These are phyloP conservation scores for Pythium scleroteichum DNA, from an alignment of 352 stramenopile genomes.

Conservation along the genomic window DNA sequence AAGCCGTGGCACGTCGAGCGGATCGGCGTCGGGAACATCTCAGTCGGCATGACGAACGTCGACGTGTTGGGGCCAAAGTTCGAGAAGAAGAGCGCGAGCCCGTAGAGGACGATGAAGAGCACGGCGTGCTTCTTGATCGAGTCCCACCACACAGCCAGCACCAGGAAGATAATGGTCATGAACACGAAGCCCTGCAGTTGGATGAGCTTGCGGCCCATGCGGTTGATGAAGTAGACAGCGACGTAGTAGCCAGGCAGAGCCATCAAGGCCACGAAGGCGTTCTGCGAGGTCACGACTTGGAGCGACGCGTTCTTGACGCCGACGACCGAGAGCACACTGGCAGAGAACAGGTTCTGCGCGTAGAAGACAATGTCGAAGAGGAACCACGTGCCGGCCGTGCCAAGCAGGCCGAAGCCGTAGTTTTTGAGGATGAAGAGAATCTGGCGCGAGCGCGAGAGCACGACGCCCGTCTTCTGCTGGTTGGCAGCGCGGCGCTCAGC, in stretches of 20 bases:
- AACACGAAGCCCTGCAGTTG: slow-evolving; percentile 49
- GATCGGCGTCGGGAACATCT: slow-evolving; percentile 87
- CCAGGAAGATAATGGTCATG: slow-evolving; percentile 47
- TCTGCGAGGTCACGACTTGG: slow-evolving; percentile 38
- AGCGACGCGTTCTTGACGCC: slow-evolving; percentile 36
- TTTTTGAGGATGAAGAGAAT: slow-evolving; percentile 32
- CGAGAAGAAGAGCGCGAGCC: slow-evolving; percentile 53
- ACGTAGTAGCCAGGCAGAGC: slow-evolving; percentile 68
- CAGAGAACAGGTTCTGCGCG: slow-evolving; percentile 55
- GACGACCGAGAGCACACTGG: slow-evolving; percentile 39
- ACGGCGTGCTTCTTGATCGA: slow-evolving; percentile 22
- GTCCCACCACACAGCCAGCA: slow-evolving; percentile 40
- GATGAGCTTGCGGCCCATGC: slow-evolving; percentile 51
- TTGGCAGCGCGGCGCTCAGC: slow-evolving; percentile 6
- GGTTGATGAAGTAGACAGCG: slow-evolving; percentile 54
- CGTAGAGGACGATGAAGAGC: slow-evolving; percentile 54
- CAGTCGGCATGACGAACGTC: slow-evolving; percentile 81
- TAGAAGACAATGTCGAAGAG: slow-evolving; percentile 73
- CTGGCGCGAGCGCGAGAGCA: slow-evolving; percentile 1
- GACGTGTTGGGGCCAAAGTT: slow-evolving; percentile 40
- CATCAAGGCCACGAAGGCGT: slow-evolving; percentile 22
- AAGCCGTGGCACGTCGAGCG: slow-evolving; percentile 88
- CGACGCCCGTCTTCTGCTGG: neutral
- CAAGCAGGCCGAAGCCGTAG: slow-evolving; percentile 37
- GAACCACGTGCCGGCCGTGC: slow-evolving; percentile 45